Percentiles rank a stretch among this genome's conserved stretches.
These are phyloP conservation scores for Yamadazyma aaseri DNA, from an alignment of 1,139 yeast species.

Conservation along the genomic window DNA sequence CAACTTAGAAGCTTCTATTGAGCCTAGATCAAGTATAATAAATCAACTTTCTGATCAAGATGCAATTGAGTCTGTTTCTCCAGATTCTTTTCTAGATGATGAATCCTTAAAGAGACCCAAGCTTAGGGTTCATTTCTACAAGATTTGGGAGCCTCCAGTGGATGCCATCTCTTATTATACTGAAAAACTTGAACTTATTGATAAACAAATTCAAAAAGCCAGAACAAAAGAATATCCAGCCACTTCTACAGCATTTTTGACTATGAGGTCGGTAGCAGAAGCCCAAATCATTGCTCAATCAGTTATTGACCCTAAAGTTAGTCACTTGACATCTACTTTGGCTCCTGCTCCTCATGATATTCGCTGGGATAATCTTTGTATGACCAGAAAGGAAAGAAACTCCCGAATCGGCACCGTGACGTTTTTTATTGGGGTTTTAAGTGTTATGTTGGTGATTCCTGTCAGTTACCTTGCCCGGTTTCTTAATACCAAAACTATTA, in stretches of 20 bases:
- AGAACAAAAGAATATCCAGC: slow-evolving; percentile 65
- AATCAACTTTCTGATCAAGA: slow-evolving; percentile 19
- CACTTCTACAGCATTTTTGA: slow-evolving; percentile 65
- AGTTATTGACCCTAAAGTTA: slow-evolving; percentile 74
- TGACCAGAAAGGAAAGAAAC: slow-evolving; percentile 57
- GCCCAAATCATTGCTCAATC: slow-evolving; percentile 93
- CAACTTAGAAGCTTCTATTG: neutral
- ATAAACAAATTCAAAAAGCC: slow-evolving; percentile 55
- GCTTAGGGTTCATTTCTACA: slow-evolving; percentile 46
- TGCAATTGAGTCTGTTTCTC: slow-evolving; percentile 5
- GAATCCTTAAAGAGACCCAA: slow-evolving; percentile 47
- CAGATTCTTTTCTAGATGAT: slow-evolving; percentile 28
- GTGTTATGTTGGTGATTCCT: slow-evolving; percentile 70
- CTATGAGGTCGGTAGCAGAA: slow-evolving; percentile 81
- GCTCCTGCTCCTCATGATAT: slow-evolving; percentile 92
- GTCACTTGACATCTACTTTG: slow-evolving; percentile 65
- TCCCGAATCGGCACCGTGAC: slow-evolving; percentile 63
- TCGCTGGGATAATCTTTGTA: slow-evolving; percentile 71
- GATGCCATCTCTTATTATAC: slow-evolving; percentile 68
- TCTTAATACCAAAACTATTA: slow-evolving; percentile 65
- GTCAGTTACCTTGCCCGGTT: slow-evolving; percentile 72
- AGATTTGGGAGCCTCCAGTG: slow-evolving; percentile 44
- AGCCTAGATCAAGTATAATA: slow-evolving; percentile 14
- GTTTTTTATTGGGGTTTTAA: slow-evolving; percentile 57
- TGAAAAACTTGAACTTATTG: slow-evolving; percentile 53